Evolutionary conservation across 1,139 yeast species (phyloP).

Genomic region (Diutina scorzettiae): DNA sequence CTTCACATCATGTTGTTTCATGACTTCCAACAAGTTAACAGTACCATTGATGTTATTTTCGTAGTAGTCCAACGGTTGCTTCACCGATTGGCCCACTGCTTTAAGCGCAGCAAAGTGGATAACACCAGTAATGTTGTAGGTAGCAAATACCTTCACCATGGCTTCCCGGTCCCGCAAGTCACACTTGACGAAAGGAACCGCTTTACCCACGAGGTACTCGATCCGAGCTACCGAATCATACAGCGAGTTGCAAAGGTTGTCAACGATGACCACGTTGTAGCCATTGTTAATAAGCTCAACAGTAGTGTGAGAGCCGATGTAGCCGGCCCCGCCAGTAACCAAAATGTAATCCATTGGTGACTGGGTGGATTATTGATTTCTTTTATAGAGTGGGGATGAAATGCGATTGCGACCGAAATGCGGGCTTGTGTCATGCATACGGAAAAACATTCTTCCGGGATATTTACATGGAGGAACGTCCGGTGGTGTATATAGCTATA

Average conservation of each 20-base stretch:
- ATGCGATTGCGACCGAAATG: too few species aligned
- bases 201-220: conserved; percentile 38
- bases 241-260: conserved; percentile 58
- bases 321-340: conserved; percentile 84
- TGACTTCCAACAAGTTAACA: conserved; percentile 41
- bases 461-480: too few species aligned
- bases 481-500: too few species aligned
- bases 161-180: conserved; percentile 45
- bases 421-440: too few species aligned
- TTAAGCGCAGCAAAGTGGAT: conserved; percentile 81
- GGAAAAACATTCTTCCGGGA: too few species aligned
- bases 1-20: conserved; percentile 35
- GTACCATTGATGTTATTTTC: conserved; percentile 63
- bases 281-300: conserved; percentile 55
- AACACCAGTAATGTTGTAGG: conserved; percentile 45
- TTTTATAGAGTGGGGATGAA: too few species aligned
- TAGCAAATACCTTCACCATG: conserved; percentile 35
- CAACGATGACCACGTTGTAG: conserved; percentile 59
- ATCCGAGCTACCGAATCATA: conserved; percentile 58
- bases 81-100: conserved; percentile 75
- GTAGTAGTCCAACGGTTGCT: conserved; percentile 61
- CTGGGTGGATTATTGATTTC: too few species aligned
- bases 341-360: conserved; percentile 35
- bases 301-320: conserved; percentile 76
- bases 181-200: conserved; percentile 46